Evolutionary conservation across 179 eudicot genomes (phyloP).

Genomic region (Heliamphora ciliata): DNA sequence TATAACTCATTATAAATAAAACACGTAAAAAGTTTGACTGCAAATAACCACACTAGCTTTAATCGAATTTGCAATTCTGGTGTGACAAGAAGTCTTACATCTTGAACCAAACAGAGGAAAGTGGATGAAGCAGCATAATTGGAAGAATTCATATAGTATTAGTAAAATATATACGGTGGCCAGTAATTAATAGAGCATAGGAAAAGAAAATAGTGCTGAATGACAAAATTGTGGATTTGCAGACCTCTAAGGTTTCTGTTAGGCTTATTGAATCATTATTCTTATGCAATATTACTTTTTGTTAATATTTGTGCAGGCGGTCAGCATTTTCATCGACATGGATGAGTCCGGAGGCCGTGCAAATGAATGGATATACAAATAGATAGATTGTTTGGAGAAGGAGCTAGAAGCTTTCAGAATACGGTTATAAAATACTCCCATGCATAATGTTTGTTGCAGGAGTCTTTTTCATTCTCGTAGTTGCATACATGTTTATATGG

Average conservation of each 20-base stretch:
- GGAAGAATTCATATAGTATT: too few relatives aligned
- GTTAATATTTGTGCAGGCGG: conserved; percentile 42
- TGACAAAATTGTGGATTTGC: neutral
- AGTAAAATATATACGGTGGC: neutral
- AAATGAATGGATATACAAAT: conserved; percentile 94
- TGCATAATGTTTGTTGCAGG: neutral
- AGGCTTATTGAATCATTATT: conserved; percentile 7
- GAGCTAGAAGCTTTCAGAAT: neutral
- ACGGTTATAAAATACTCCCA: neutral
- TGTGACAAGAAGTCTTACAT: neutral
- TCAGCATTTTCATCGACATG: conserved; percentile 78
- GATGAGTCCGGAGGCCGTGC: conserved; percentile 92
- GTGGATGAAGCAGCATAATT: too few relatives aligned
- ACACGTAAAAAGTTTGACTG: too few relatives aligned
- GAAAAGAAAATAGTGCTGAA: neutral
- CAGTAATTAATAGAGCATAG: too few relatives aligned
- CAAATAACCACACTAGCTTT: too few relatives aligned
- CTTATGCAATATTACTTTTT: neutral
- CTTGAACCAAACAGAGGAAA: too few relatives aligned
- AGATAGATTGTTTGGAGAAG: conserved; percentile 11
- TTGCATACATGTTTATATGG: neutral
- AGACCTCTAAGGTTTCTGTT: neutral
- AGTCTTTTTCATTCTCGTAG: neutral
- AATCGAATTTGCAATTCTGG: neutral
- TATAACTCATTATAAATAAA: too few relatives aligned